Evolutionary conservation across 495 filamentous ascomycete genomes (phyloP).

Genomic region (Xylaria longipes): DNA sequence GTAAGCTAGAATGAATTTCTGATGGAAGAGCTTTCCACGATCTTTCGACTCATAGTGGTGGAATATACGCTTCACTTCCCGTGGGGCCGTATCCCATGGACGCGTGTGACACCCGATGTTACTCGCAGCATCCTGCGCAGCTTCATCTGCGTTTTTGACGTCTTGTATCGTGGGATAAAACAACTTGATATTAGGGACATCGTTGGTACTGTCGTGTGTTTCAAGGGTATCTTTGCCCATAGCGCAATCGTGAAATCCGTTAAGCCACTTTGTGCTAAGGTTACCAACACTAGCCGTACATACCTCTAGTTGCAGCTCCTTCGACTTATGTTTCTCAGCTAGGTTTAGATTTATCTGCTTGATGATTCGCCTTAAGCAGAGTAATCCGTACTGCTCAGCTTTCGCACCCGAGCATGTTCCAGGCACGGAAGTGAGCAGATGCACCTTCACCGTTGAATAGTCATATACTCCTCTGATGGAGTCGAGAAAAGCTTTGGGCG

Average conservation of each 20-base stretch:
- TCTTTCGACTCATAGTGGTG: conserved; percentile 36
- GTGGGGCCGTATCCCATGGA: conserved; percentile 28
- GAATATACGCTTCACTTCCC: conserved; percentile 30
- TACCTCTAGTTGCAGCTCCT: conserved; percentile 26
- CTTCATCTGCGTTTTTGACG: conserved; percentile 25
- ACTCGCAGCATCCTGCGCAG: conserved; percentile 28
- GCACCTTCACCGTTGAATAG: conserved; percentile 30
- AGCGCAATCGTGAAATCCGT: conserved; percentile 30
- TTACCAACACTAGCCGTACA: conserved; percentile 33
- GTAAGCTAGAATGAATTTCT: conserved; percentile 33
- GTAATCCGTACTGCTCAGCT: conserved; percentile 31
- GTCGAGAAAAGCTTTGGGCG: conserved; percentile 27
- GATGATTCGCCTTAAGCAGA: conserved; percentile 29
- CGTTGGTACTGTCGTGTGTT: conserved; percentile 14
- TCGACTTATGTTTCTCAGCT: background rate
- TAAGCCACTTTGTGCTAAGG: conserved; percentile 31
- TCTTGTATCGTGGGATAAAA: conserved; percentile 32
- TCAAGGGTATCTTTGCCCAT: conserved; percentile 20
- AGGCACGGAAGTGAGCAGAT: conserved; percentile 30
- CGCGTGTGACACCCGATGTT: conserved; percentile 34
- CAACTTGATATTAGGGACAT: conserved; percentile 30
- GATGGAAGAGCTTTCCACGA: conserved; percentile 30
- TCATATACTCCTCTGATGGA: conserved; percentile 29
- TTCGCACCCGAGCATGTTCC: conserved; percentile 25
- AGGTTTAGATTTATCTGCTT: conserved; percentile 22